Evolutionary conservation across 441 rosid genomes (phyloP), one percentile per base, ranked within the genome.

Genomic region (Aquilaria agallochum): DNA sequence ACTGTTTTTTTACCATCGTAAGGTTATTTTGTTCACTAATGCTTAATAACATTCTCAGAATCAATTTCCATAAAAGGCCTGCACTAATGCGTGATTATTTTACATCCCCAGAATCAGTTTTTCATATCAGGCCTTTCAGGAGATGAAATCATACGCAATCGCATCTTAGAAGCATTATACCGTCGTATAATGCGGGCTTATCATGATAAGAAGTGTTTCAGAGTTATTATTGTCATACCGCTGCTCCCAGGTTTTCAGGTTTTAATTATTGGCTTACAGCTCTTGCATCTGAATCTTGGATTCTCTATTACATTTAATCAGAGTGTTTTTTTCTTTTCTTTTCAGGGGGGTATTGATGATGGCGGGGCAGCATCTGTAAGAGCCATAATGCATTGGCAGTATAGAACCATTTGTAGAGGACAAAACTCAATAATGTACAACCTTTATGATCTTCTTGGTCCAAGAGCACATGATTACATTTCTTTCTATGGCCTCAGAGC

Each of bases 301-400:
- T 44, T 45, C 58, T 7, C 52, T 63, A 60, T 47, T n/a, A 30
- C 20, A 27, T 33, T 53, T 57, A 20, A 53, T 60, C 64, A 64
- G 47, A 67, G 60, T 11, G 59, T 20, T 65, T 56, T 46, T 58
- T 66, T 76, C 63, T 20, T 65, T 56, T 46, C 56, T 66, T 75
- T 64, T 76, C 80, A 96, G 98, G 98, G 99, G 36, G 99, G 99
- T 65, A 66, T 93, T 74, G 98, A 96, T 67, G 99, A 92, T 77
- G 78, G 86, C 66, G 98, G 99, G 59, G 97, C 98, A 27, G 98
- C 99, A 63, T 85, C 98, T 71, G 94, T 95, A 47, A 90, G 98
- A 90, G 98, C 99, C 66, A 90, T 92, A 76, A 89, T 90, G 98
- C 98, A 95, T 69, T 95, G 98, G 98, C 98, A 95, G 80, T 83